Base-by-base conservation (phyloP, 2,329 filamentous ascomycete species). In the Zymoseptoria tritici region DNA sequence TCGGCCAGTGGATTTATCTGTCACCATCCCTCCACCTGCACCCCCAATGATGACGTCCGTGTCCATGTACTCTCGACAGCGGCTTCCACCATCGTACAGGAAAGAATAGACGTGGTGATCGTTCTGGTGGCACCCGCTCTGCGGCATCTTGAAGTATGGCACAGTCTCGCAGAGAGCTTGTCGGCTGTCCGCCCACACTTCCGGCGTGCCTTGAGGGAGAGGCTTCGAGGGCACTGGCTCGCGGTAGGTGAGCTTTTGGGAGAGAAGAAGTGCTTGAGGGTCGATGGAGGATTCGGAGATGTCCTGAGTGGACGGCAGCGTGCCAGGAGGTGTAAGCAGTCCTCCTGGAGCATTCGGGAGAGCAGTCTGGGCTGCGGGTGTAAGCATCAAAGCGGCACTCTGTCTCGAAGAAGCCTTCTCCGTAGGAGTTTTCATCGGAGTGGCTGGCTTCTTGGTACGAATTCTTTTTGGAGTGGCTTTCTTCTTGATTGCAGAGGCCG, bases 141-240 rank as follows among this genome's bases (percentile, higher is more conserved):
- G 83, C 46, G 84, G 83, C 1, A 81, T 74, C 13, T 79, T 81
- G 71, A 83, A 90, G 72, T 85, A 88, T 0, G 81, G 78, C 0
- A 89, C 68, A 0, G 85, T 79, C 66, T 89, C 85, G 64, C 83
- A 88, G 0, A 91, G 73, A 13, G 81, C 80, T 59, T 85, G 81
- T 3, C 87, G 79, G 42, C 73, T 76, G 4, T 82, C 75, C 0
- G 85, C 79, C 83, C 83, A 88, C 0, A 84, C 80, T 9, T 75
- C 72, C 6, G 83, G 83, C 19, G 70, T 60, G 19, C 71, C 70
- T 19, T 57, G 53, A 6, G 78, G 73, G 4, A 66, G 54, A 6
- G 73, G 73, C 58, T 74, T 74, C 8, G 52, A 52, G 1, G n/a
- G 57, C 13, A 72, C 26, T 4, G 70, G 65, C 22, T 65, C 52